Evolutionary conservation across 805 yeast genomes (phyloP).

Genomic region (Debaryomyces castellii): DNA sequence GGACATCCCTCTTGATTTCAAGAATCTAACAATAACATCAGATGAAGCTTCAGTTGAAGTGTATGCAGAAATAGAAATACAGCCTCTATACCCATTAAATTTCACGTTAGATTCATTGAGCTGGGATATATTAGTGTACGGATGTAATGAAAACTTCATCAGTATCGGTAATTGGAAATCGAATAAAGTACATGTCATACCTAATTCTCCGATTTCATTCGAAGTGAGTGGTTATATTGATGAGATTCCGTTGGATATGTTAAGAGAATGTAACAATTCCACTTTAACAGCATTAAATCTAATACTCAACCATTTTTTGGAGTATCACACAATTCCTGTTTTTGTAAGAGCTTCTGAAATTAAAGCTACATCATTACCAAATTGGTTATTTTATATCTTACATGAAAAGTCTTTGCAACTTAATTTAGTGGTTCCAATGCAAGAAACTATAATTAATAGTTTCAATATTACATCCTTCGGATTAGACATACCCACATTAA

Average conservation of each 20-base stretch:
- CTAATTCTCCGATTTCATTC: constrained; percentile 12
- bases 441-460: background rate
- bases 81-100: constrained; percentile 15
- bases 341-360: constrained; percentile 16
- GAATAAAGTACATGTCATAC: constrained; percentile 12
- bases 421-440: constrained; percentile 12
- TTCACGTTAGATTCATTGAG: constrained; percentile 18
- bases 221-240: constrained; percentile 19
- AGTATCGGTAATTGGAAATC: constrained; percentile 25
- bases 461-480: background rate
- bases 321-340: constrained; percentile 15
- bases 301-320: constrained; percentile 16
- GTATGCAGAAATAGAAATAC: constrained; percentile 8
- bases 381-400: constrained; percentile 24
- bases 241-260: constrained; percentile 16
- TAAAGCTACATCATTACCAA: constrained; percentile 15
- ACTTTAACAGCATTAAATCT: constrained; percentile 19
- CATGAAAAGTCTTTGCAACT: constrained; percentile 10
- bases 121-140: constrained; percentile 27
- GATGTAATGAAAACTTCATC: constrained; percentile 20
- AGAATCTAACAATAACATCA: constrained; percentile 11
- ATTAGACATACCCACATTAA: background rate
- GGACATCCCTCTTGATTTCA: constrained; percentile 15
- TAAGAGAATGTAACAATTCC: constrained; percentile 16
- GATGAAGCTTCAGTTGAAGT: constrained; percentile 8